A percentile compares a stretch with the other conserved stretches of the same genome.
Evolutionary conservation across 2,329 filamentous ascomycete genomes (phyloP).

Genomic region (Chaetothyriales sp.): DNA sequence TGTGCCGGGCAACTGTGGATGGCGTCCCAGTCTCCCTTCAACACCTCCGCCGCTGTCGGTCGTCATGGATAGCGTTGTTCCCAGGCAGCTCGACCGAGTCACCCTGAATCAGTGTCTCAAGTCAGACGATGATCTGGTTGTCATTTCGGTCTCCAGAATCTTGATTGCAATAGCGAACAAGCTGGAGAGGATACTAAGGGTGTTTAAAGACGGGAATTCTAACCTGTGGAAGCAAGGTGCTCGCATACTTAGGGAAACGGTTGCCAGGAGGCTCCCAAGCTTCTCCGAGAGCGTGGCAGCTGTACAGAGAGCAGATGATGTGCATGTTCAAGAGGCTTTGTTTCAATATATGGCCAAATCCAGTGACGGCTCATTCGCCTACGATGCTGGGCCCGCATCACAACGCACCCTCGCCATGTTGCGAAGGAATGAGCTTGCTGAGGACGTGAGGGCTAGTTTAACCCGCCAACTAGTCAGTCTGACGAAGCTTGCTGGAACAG

Average conservation of each 20-base stretch:
- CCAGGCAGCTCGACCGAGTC: slow-evolving; percentile 65
- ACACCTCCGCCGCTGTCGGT: slow-evolving; percentile 65
- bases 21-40: slow-evolving; percentile 41
- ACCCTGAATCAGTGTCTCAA: slow-evolving; percentile 65
- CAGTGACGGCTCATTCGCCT: slow-evolving; percentile 22
- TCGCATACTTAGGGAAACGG: slow-evolving; percentile 54
- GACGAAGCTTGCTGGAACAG: slow-evolving; percentile 63
- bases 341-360: slow-evolving; percentile 52
- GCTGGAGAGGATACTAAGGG: slow-evolving; percentile 46
- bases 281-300: slow-evolving; percentile 66
- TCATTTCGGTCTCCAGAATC: slow-evolving; percentile 69
- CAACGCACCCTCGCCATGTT: slow-evolving; percentile 51
- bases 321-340: slow-evolving; percentile 63
- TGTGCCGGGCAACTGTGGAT: slow-evolving; percentile 56
- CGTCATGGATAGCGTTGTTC: slow-evolving; percentile 73
- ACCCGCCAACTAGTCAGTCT: slow-evolving; percentile 67
- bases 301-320: slow-evolving; percentile 57
- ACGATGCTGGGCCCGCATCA: slow-evolving; percentile 70
- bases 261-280: slow-evolving; percentile 61
- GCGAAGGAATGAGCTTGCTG: slow-evolving; percentile 31
- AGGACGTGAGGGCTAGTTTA: slow-evolving; percentile 41
- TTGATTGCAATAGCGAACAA: slow-evolving; percentile 69
- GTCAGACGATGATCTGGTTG: slow-evolving; percentile 61
- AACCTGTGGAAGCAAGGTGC: slow-evolving; percentile 55
- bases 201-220: slow-evolving; percentile 39